Percentiles rank a stretch among this genome's conserved stretches.
Evolutionary conservation across 169 alveolate genomes (phyloP).

Genomic region (Theileria orientalis): DNA sequence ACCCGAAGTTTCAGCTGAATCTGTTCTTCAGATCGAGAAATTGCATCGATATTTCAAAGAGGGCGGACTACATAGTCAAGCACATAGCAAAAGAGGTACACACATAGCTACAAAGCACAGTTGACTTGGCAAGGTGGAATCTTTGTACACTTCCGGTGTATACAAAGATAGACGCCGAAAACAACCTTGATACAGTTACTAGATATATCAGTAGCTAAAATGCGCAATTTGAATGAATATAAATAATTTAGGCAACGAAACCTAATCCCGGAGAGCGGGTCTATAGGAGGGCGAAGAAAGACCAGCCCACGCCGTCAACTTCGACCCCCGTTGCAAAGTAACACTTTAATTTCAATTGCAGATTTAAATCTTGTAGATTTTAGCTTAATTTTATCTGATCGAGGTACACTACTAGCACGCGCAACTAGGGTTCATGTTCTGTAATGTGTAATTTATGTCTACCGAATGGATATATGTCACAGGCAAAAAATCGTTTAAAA

Average conservation of each 20-base stretch:
- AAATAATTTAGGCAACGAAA: not conserved
- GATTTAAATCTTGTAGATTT: too few species aligned
- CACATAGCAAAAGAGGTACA: slow-evolving; percentile 72
- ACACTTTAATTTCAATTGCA: too few species aligned
- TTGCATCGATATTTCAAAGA: slow-evolving; percentile 68
- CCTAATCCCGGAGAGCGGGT: not conserved
- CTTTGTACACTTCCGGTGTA: slow-evolving; percentile 14
- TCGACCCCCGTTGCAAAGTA: slow-evolving; percentile 6
- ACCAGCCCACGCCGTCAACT: not conserved
- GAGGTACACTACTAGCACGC: too few species aligned
- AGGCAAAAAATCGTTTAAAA: slow-evolving; percentile 13
- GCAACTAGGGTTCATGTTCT: not conserved
- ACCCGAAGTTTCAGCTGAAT: slow-evolving; percentile 70
- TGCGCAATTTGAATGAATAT: not conserved
- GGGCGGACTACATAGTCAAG: slow-evolving; percentile 77
- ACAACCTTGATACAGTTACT: too few species aligned
- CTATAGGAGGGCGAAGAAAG: slow-evolving; percentile 14
- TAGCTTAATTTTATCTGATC: too few species aligned
- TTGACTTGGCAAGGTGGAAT: too few species aligned
- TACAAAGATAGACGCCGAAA: slow-evolving; percentile 10
- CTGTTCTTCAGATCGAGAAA: slow-evolving; percentile 74
- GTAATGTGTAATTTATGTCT: not conserved
- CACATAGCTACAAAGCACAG: not conserved
- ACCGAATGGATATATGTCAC: slow-evolving; percentile 17
- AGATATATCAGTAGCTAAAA: too few species aligned